Evolutionary conservation across 139 green algal species (phyloP), one percentile per base, ranked within the genome.

Genomic region (Chlamydomonas sp.): DNA sequence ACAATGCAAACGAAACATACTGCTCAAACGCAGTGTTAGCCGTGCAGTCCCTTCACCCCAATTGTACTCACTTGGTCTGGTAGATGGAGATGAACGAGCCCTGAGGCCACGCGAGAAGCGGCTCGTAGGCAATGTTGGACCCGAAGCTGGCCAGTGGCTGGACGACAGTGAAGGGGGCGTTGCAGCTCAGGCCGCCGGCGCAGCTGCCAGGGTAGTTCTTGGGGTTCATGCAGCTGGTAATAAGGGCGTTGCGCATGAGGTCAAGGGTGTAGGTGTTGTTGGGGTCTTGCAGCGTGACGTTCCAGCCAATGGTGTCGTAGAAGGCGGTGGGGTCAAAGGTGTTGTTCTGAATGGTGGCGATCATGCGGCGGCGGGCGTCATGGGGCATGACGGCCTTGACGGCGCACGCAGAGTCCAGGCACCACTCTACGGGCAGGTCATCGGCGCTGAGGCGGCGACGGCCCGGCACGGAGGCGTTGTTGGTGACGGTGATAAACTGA

Each of bases 181-280:
- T 49, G 31, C 31, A 49, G 31, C 31, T 49, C 31, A 49, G 31
- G 31, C 31, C 31, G 31, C 5, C 62, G 63, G 75, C 75, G 7
- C 3, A 2, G 71, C 60, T 73, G 71, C 20, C 20, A 14, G 71
- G 60, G 2, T 71, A 60, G 61, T 1, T 63, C 4, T 71, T 5
- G 4, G 83, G 83, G 62, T 75, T 80, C 49, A 76, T 75, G 83
- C 83, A 87, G 83, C 83, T 76, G 1, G 64, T 2, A 5, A 87
- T 31, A 62, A 87, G 74, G 16, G 62, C 66, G n/a, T 87, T 80
- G 31, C n/a, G 14, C 12, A 87, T 62, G 17, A 80, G n/a, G 31
- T 67, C 1, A 5, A 66, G 4, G n/a, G 74, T 87, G 62, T 67
- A 80, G 15, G 73, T 4, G 73, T 57, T 80, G 73, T 0, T 8